Conservation (phyloP, 129 eudicot species). For the Flaveria ramosissima region DNA sequence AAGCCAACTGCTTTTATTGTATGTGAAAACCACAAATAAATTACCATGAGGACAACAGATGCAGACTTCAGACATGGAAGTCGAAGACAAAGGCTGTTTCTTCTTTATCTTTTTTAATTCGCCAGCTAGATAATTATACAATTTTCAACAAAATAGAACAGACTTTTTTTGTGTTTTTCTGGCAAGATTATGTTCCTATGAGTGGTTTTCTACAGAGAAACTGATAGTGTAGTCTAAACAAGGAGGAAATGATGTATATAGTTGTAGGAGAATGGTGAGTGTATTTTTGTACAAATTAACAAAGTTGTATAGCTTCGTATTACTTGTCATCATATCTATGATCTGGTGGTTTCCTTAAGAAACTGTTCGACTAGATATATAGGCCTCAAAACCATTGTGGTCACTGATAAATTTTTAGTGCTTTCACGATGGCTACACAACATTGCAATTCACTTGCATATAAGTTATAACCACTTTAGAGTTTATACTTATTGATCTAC, state of each 20-base stretch:
- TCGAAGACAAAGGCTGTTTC: not conserved
- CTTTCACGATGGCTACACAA: too few species aligned
- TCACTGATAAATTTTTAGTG: not conserved
- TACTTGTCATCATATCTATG: not conserved
- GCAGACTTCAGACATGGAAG: constrained; percentile 1
- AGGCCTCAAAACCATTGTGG: not conserved
- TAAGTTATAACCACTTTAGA: not conserved
- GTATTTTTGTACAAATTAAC: too few species aligned
- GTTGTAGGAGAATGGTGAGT: not conserved
- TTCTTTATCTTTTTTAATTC: not conserved
- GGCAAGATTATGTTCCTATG: not conserved
- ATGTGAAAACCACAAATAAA: not conserved
- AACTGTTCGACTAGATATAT: not conserved
- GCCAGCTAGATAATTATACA: not conserved
- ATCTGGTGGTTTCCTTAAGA: constrained; percentile 9
- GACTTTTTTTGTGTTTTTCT: not conserved
- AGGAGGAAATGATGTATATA: not conserved
- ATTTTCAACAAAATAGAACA: not conserved
- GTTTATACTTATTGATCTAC: not conserved
- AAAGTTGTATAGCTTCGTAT: not conserved
- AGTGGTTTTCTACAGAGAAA: not conserved
- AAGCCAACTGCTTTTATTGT: not conserved
- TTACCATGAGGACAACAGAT: constrained; percentile 6
- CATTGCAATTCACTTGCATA: too few species aligned
- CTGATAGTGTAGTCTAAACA: not conserved